Evolutionary conservation across 1,284 basidiomycete genomes (phyloP).

Genomic region (Chondrostereum purpureum): DNA sequence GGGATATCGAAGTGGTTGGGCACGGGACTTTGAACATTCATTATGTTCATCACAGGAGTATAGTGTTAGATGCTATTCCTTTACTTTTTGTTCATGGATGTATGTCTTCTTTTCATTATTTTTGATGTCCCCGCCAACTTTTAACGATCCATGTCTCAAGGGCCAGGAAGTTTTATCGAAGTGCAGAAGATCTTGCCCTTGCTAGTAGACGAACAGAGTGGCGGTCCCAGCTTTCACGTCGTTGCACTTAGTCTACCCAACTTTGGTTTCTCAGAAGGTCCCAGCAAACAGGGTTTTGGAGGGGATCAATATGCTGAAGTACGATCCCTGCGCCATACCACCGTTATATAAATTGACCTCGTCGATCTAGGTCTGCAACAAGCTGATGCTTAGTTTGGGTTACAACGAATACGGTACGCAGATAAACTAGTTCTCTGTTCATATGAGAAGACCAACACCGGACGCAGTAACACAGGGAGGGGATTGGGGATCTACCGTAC

Average conservation of each 20-base stretch:
- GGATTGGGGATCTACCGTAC: constrained; percentile 37
- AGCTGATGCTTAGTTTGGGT: constrained; percentile 39
- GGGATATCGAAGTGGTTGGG: constrained; percentile 36
- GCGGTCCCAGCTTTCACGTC: constrained; percentile 45
- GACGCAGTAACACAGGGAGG: constrained; percentile 42
- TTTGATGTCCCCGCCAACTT: not conserved
- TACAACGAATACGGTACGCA: constrained; percentile 39
- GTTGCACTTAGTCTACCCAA: constrained; percentile 44
- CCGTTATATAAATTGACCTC: not conserved
- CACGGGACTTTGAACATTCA: constrained; percentile 39
- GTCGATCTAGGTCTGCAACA: constrained; percentile 28
- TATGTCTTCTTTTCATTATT: constrained; percentile 19
- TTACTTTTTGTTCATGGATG: constrained; percentile 50
- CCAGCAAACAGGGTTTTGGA: constrained; percentile 24
- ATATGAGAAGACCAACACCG: not conserved
- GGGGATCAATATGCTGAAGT: constrained; percentile 32
- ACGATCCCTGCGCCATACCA: not conserved
- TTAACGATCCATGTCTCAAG: not conserved
- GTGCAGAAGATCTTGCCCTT: constrained; percentile 46
- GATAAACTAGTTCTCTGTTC: constrained; percentile 12
- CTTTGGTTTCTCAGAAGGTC: constrained; percentile 43
- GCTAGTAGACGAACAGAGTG: constrained; percentile 29
- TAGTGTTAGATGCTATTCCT: constrained; percentile 35
- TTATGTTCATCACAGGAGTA: constrained; percentile 44
- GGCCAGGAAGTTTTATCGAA: constrained; percentile 57